Evolutionary conservation across 768 basidiomycete genomes (phyloP).

Genomic region (Suillus weaverae): DNA sequence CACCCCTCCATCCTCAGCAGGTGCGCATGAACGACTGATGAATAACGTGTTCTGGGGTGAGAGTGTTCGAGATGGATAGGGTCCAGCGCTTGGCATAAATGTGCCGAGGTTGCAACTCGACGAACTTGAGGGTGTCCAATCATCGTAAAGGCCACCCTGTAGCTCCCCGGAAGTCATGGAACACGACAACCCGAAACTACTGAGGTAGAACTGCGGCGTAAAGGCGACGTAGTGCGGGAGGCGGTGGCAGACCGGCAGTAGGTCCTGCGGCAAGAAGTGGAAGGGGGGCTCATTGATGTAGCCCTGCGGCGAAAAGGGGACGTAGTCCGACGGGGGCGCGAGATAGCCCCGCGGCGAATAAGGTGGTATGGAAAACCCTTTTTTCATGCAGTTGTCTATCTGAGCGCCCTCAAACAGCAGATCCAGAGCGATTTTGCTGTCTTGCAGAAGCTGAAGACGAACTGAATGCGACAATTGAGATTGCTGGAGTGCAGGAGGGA

Average conservation of each 20-base stretch:
- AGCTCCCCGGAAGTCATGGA: not conserved
- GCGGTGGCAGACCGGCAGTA: too few relatives aligned
- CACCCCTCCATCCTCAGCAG: not conserved
- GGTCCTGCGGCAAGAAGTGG: not conserved
- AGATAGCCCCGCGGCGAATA: not conserved
- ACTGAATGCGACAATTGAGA: conserved; percentile 17
- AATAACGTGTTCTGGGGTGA: not conserved
- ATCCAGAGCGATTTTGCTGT: conserved; percentile 28
- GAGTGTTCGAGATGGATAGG: too few relatives aligned
- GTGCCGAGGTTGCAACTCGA: not conserved
- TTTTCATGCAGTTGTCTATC: not conserved
- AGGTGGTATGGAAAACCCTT: not conserved
- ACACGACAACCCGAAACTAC: not conserved
- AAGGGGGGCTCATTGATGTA: not conserved
- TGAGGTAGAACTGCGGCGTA: not conserved
- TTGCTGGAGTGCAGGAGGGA: conserved; percentile 20
- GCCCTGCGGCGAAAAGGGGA: not conserved
- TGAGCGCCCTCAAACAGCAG: conserved; percentile 21
- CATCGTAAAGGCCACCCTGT: too few relatives aligned
- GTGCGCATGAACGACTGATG: not conserved
- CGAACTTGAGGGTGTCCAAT: not conserved
- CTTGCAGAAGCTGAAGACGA: not conserved
- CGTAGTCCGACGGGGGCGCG: not conserved
- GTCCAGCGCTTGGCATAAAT: not conserved
- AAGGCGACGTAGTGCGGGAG: not conserved